Conservation (phyloP, 2,329 filamentous ascomycete genomes). For the Orbilia blumenaviensis region DNA sequence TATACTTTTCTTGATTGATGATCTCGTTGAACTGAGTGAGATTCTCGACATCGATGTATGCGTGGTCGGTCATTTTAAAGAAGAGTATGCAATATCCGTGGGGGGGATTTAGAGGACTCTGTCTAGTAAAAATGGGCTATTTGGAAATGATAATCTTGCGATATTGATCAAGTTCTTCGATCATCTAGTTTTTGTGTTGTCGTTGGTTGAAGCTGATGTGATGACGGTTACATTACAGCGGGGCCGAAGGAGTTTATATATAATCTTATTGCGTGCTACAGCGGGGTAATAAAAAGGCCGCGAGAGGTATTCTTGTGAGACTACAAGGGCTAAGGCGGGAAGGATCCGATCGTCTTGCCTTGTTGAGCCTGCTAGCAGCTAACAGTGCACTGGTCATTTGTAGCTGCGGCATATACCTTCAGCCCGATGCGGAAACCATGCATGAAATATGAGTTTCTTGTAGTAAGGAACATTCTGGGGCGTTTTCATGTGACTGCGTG, state of each 20-base stretch:
- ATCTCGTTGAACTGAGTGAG: slow-evolving; percentile 65
- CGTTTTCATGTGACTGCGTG: neutral
- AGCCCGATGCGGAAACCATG: neutral
- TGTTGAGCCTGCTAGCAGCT: too few relatives aligned
- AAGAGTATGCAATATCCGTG: too few relatives aligned
- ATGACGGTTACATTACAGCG: slow-evolving; percentile 5
- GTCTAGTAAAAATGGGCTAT: neutral
- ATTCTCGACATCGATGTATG: slow-evolving; percentile 7
- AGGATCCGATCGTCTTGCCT: too few relatives aligned
- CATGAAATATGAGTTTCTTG: neutral
- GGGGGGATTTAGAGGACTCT: neutral
- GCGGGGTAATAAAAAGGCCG: too few relatives aligned
- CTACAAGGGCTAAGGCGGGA: neutral
- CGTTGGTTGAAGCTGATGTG: neutral
- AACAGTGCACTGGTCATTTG: neutral
- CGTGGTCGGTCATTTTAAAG: neutral
- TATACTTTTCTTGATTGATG: slow-evolving; percentile 65
- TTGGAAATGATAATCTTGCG: neutral
- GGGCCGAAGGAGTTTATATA: neutral
- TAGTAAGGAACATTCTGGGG: too few relatives aligned
- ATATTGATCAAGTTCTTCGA: neutral
- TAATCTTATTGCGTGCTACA: too few relatives aligned
- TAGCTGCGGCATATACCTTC: slow-evolving; percentile 1
- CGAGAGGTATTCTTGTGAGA: too few relatives aligned
- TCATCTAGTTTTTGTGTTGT: too few relatives aligned